Conservation (phyloP, 2,329 filamentous ascomycete species). For the Microdochium bolleyi region DNA sequence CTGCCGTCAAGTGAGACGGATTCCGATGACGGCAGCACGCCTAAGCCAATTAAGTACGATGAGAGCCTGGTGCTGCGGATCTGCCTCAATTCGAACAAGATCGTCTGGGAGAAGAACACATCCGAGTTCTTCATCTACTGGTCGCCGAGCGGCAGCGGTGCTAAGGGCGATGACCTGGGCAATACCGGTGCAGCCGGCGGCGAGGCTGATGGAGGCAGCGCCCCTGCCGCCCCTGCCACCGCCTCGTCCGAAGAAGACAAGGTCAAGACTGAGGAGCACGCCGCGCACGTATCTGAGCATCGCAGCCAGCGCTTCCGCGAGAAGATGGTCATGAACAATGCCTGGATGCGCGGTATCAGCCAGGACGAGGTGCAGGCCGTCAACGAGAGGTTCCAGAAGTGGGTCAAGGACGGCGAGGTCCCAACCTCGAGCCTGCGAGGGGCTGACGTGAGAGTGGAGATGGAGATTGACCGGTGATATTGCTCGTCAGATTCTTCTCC, state of each 20-base stretch:
- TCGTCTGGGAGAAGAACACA: conserved; percentile 65
- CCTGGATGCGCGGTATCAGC: conserved; percentile 72
- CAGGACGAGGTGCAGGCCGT: conserved; percentile 69
- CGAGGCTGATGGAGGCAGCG: conserved; percentile 17
- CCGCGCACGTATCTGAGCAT: conserved; percentile 50
- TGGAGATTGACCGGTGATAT: conserved; percentile 7
- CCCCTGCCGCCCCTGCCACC: conserved; percentile 57
- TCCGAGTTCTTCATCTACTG: conserved; percentile 62
- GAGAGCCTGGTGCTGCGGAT: conserved; percentile 67
- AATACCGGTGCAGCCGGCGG: neutral
- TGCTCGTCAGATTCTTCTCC: neutral
- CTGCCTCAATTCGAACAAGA: conserved; percentile 70
- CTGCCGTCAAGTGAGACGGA: conserved; percentile 54
- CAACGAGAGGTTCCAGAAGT: conserved; percentile 56
- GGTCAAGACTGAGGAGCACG: conserved; percentile 47
- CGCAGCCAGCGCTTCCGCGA: conserved; percentile 65
- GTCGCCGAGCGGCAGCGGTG: neutral
- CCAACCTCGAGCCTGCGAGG: conserved; percentile 23
- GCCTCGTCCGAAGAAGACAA: conserved; percentile 42
- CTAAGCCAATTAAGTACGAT: conserved; percentile 52
- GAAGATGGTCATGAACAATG: conserved; percentile 75
- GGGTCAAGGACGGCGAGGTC: conserved; percentile 40
- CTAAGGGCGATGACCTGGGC: neutral
- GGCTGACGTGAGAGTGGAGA: conserved; percentile 7
- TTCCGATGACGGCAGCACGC: conserved; percentile 54